phyloP scores from a whole-genome alignment of 768 basidiomycete species.

The Lyophyllum decastes region DNA sequence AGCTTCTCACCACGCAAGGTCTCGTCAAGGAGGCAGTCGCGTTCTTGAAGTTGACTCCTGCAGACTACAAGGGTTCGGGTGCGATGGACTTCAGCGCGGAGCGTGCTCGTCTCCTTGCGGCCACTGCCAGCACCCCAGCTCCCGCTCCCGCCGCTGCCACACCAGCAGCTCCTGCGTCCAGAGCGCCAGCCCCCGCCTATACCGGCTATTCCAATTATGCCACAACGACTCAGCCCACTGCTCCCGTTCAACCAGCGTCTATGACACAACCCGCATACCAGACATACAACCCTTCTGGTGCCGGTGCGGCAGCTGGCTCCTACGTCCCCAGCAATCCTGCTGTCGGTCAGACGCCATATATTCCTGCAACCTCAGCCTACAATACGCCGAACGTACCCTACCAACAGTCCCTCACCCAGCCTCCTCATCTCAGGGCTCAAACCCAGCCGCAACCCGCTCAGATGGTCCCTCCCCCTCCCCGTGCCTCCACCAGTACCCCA shows the following conservation, averaged over 20 bases:
- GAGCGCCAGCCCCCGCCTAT: constrained; percentile 21
- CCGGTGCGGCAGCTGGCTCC: constrained; percentile 9
- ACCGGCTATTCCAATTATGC: constrained; percentile 24
- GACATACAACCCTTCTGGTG: constrained; percentile 11
- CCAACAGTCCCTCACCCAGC: constrained; percentile 35
- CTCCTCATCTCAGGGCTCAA: constrained; percentile 38
- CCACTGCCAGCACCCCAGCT: constrained; percentile 20
- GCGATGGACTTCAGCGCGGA: constrained; percentile 38
- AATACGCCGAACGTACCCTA: constrained; percentile 16
- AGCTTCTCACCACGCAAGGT: constrained; percentile 89
- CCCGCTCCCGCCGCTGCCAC: constrained; percentile 16
- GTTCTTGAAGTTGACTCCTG: constrained; percentile 80
- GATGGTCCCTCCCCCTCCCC: constrained; percentile 46
- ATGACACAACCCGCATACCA: constrained; percentile 13
- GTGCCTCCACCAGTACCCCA: constrained; percentile 30
- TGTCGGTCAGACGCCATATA: constrained; percentile 28
- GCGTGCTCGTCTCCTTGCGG: constrained; percentile 39
- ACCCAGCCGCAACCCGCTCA: constrained; percentile 36
- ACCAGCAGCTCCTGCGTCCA: constrained; percentile 17
- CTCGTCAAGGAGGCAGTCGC: constrained; percentile 77
- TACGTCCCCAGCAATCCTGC: constrained; percentile 26
- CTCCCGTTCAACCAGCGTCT: constrained; percentile 17
- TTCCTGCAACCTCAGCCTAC: constrained; percentile 24
- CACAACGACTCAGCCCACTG: constrained; percentile 13
- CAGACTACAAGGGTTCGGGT: constrained; percentile 68